Conservation (phyloP, 805 yeast species). For the Blastobotrys terrestris region DNA sequence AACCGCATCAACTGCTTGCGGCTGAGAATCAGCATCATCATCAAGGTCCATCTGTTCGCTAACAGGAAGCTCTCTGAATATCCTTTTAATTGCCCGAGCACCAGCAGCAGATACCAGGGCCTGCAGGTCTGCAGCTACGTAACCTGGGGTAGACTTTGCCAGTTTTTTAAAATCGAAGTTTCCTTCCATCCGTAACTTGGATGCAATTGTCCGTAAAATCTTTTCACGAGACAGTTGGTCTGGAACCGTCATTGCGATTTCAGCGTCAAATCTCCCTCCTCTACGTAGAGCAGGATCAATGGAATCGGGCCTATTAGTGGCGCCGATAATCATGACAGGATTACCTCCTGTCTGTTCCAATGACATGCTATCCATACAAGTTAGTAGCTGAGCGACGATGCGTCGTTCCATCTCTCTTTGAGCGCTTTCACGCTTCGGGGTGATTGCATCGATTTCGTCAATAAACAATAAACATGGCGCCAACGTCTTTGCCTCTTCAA, state of each 20-base stretch:
- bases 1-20: slow-evolving; percentile 5
- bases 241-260: slow-evolving; percentile 92
- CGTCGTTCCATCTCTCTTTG: slow-evolving; percentile 97
- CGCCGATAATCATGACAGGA: slow-evolving; percentile 92
- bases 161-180: slow-evolving; percentile 62
- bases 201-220: slow-evolving; percentile 70
- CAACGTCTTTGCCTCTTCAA: slow-evolving; percentile 80
- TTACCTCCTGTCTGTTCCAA: slow-evolving; percentile 85
- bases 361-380: slow-evolving; percentile 89
- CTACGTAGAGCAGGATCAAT: slow-evolving; percentile 90
- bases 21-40: slow-evolving; percentile 29
- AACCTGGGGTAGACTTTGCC: slow-evolving; percentile 94
- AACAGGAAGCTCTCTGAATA: slow-evolving; percentile 46
- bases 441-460: slow-evolving; percentile 97
- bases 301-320: slow-evolving; percentile 94
- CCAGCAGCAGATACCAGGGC: slow-evolving; percentile 95
- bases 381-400: slow-evolving; percentile 90
- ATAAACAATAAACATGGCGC: slow-evolving; percentile 93
- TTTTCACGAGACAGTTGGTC: slow-evolving; percentile 73
- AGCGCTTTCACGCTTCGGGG: slow-evolving; percentile 97
- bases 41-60: slow-evolving; percentile 7
- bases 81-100: slow-evolving; percentile 85
- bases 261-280: slow-evolving; percentile 95
- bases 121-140: slow-evolving; percentile 94
- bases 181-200: slow-evolving; percentile 58